Conservation (phyloP, 805 yeast species). For the Yamadazyma ubonensis region DNA sequence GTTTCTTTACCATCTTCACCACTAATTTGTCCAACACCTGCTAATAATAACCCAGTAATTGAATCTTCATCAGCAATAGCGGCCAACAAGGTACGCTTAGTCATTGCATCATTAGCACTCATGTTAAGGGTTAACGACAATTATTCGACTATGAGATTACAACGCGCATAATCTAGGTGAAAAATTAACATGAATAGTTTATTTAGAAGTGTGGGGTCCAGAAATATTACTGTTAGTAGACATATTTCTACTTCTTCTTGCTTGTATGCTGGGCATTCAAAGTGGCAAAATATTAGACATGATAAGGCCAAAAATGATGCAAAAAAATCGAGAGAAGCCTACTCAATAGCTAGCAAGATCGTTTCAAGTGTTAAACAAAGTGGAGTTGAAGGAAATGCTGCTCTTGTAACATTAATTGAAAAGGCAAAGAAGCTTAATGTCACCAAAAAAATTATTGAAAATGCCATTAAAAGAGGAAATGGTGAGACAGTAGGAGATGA, state of each 20-base stretch:
- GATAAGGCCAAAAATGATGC: constrained; percentile 93
- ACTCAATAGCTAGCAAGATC: constrained; percentile 69
- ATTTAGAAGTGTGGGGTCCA: not conserved
- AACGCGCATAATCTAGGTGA: constrained; percentile 1
- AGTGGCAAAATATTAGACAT: constrained; percentile 94
- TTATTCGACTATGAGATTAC: not conserved
- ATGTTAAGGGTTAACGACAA: constrained; percentile 14
- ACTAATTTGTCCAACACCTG: constrained; percentile 89
- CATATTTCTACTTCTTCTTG: constrained; percentile 5
- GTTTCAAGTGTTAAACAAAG: constrained; percentile 72
- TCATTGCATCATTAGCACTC: constrained; percentile 41
- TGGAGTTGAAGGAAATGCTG: constrained; percentile 60
- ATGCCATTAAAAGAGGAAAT: constrained; percentile 80
- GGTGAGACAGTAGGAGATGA: constrained; percentile 57
- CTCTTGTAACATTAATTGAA: constrained; percentile 75
- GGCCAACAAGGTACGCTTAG: constrained; percentile 81
- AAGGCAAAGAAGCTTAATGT: constrained; percentile 74
- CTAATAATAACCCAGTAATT: constrained; percentile 90
- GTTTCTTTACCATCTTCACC: constrained; percentile 62
- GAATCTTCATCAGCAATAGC: constrained; percentile 98
- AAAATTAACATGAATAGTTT: constrained; percentile 1
- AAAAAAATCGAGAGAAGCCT: constrained; percentile 64
- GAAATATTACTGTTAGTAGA: not conserved
- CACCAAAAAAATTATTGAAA: constrained; percentile 81
- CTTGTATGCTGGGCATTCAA: constrained; percentile 76